Evolutionary conservation across 2,329 filamentous ascomycete species (phyloP).

Genomic region (Colletotrichum costaricense): DNA sequence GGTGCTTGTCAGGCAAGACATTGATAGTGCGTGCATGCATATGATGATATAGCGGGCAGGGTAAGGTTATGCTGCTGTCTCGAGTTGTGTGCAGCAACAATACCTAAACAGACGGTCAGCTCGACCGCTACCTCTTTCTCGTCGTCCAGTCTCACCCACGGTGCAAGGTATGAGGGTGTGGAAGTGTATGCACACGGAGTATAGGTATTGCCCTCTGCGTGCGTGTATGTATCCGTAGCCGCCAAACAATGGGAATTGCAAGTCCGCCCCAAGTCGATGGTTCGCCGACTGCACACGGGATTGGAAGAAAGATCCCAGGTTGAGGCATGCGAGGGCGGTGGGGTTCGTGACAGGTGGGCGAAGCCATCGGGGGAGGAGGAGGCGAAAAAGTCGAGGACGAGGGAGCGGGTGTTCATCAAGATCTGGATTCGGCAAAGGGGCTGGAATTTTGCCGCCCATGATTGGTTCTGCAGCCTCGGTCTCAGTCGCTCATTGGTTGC

Average conservation of each 20-base stretch:
- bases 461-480: conserved; percentile 17
- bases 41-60: not conserved
- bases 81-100: not conserved
- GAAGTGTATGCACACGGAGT: not conserved
- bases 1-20: conserved; percentile 4
- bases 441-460: conserved; percentile 14
- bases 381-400: conserved; percentile 8
- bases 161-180: not conserved
- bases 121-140: not conserved
- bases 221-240: not conserved
- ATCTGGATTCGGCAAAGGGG: conserved; percentile 31
- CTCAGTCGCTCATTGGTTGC: conserved; percentile 25
- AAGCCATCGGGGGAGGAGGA: conserved; percentile 7
- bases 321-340: conserved; percentile 14
- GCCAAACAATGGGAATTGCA: conserved; percentile 5
- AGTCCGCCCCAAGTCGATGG: conserved; percentile 24
- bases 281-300: conserved; percentile 6
- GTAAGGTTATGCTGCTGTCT: not conserved
- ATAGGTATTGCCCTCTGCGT: not conserved
- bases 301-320: conserved; percentile 5
- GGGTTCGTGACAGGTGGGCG: not conserved
- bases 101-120: conserved; percentile 14
- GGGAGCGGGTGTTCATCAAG: conserved; percentile 20
- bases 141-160: not conserved
- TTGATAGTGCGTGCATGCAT: not conserved